Percentiles rank a stretch among this genome's conserved stretches.
Evolutionary conservation across 208 protist species (phyloP).

Genomic region (Acanthamoeba healyi): DNA sequence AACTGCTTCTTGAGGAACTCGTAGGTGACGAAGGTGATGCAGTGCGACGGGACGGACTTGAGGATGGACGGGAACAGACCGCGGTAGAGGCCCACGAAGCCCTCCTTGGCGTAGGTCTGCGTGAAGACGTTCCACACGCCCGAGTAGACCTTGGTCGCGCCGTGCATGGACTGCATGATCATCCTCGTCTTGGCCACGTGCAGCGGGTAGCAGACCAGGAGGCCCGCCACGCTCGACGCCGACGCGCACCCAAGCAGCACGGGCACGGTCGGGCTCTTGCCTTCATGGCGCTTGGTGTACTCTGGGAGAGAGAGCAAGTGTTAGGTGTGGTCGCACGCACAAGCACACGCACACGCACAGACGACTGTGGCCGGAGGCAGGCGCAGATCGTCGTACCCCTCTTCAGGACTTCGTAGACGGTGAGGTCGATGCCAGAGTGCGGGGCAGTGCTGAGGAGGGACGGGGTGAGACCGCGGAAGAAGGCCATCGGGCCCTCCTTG

Average conservation of each 20-base stretch:
- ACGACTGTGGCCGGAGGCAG: background rate
- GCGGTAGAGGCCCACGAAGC: slow-evolving; percentile 75
- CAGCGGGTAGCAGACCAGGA: slow-evolving; percentile 77
- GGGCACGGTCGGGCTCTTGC: background rate
- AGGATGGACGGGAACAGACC: slow-evolving; percentile 79
- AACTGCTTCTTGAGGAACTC: slow-evolving; percentile 79
- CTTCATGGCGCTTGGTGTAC: slow-evolving; percentile 51
- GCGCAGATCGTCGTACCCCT: too few species aligned
- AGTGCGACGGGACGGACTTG: slow-evolving; percentile 78
- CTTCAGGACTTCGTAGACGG: slow-evolving; percentile 80
- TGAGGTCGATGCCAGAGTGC: slow-evolving; percentile 80
- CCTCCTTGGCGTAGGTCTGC: slow-evolving; percentile 77
- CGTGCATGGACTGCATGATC: slow-evolving; percentile 76
- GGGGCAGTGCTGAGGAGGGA: slow-evolving; percentile 77
- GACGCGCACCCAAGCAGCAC: slow-evolving; percentile 74
- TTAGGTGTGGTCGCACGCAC: background rate
- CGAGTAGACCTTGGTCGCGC: slow-evolving; percentile 57
- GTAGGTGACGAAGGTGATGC: slow-evolving; percentile 76
- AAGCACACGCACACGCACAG: background rate
- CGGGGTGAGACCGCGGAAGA: slow-evolving; percentile 80
- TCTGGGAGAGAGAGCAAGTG: background rate
- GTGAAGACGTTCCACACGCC: slow-evolving; percentile 73
- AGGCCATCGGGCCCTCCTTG: slow-evolving; percentile 69
- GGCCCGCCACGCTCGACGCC: slow-evolving; percentile 40
- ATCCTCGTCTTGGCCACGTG: slow-evolving; percentile 81